Evolutionary conservation across 2,329 filamentous ascomycete genomes (phyloP), one percentile per base, ranked within the genome.

Genomic region (Furcasterigmium furcatum): DNA sequence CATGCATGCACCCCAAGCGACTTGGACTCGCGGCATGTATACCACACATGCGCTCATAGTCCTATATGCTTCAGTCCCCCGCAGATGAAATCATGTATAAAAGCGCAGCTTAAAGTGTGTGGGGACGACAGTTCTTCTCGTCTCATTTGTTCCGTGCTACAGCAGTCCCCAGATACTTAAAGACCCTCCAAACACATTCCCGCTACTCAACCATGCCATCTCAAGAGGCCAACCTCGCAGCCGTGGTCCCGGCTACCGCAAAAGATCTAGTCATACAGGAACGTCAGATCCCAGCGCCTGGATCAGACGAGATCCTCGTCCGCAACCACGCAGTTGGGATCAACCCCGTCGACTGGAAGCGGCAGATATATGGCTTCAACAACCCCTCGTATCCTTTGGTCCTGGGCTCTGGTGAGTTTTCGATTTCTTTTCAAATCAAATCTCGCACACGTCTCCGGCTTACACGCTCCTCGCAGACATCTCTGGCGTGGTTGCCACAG

Each of bases 311-410:
- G 38, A 24, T 57, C 5, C 38, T 58, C 3, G 47, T 60, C 16
- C 46, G 43, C 13, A 55, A 49, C 34, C 32, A 20, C 9, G 52
- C 52, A 5, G 44, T 60, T 25, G 57, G 55, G 20, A 46, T 59
- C 20, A 59, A 58, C 60, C 21, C 47, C 59, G 10, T 60, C 29
- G 58, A 61, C 45, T 51, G 48, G 25, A 41, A 49, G 7, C 51
- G 53, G 36, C 58, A 59, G 44, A 55, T 58, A 29, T 62, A 16
- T 43, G 64, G 46, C 12, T 41, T 41, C 38, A 41, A 27, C 22
- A 41, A 21, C 16, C 38, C 38, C 24, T 18, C 38, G 21, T n/a
- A 18, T 6, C 45, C 55, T 27, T 32, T 45, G 24, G 21, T 55
- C 47, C 43, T 52, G 48, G 42, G 46, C 20, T 35, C 46, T 34